Base-by-base conservation (phyloP, 352 stramenopile species). In the Aphanomyces stellatus region DNA sequence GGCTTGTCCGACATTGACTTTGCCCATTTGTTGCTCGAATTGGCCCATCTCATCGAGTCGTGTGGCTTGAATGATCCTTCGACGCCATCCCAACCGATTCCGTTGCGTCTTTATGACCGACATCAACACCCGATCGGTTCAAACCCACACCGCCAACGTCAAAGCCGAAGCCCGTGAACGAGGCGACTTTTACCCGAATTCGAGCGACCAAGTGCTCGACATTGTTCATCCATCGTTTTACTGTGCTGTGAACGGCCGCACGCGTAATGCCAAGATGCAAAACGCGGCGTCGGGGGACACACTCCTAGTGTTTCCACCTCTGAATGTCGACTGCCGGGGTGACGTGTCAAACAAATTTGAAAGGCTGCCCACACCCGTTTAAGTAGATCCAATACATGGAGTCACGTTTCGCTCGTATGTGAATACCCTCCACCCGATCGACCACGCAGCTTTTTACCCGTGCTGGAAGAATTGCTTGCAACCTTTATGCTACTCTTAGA, bases 191-290 rank as follows among this genome's bases (percentile, higher is more conserved):
- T 78, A 90, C 27, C 77, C 77, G 0, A 65, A 76, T 17, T 79
- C 76, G 7, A 65, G 78, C 40, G 46, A 78, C 0, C 75, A 87
- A 43, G 76, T 88, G 37, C 71, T 87, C 8, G 65, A 87, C 37
- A 71, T 88, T 22, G 72, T 90, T 11, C 75, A 88, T 63, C 79
- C 80, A 28, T 88, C 82, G 34, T 60, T 88, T 2, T 88, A 78
- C 53, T 90, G 82, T 51, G 80, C 73, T n/a, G 73, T 90, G 0
- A 65, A 75, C 19, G 72, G 76, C 34, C 34, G 74, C 10, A 87
- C 78, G 27, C 40, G 27, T 10, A 24, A 41, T 15, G 15, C 43
- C 7, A 8, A 28, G 13, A 34, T 34, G 11, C 22, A 31, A 4
- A 34, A 55, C 30, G 40, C 57, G 8, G 1, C 28, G 22, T 19